phyloP scores from a whole-genome alignment of 108 stramenopile genomes.

The Nitzschia sp. region DNA sequence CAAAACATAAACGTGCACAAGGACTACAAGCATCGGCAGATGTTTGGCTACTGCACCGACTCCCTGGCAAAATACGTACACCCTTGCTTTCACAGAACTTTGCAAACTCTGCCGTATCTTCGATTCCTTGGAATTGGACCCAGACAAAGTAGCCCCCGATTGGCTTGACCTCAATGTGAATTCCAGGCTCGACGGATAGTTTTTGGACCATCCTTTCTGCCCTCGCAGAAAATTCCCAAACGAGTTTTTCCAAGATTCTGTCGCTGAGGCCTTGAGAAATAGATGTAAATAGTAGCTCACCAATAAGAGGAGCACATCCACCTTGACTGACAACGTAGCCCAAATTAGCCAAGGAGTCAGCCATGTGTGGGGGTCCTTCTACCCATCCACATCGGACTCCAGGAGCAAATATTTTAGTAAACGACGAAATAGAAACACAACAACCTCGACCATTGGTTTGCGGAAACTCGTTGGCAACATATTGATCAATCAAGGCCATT shows the following conservation, averaged over 20 bases:
- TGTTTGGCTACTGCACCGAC: slow-evolving; percentile 34
- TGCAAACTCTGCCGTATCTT: slow-evolving; percentile 48
- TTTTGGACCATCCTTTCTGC: slow-evolving; percentile 34
- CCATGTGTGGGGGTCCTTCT: slow-evolving; percentile 51
- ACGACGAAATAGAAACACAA: slow-evolving; percentile 69
- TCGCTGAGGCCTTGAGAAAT: slow-evolving; percentile 45
- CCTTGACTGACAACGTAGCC: slow-evolving; percentile 72
- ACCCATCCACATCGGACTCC: slow-evolving; percentile 73
- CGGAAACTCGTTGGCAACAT: background rate
- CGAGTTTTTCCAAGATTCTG: slow-evolving; percentile 43
- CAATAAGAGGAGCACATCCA: slow-evolving; percentile 61
- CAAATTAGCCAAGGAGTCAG: slow-evolving; percentile 38
- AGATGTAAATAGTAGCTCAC: slow-evolving; percentile 47
- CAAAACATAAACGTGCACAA: slow-evolving; percentile 65
- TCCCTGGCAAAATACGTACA: slow-evolving; percentile 55
- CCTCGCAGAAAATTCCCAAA: slow-evolving; percentile 43
- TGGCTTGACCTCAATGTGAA: slow-evolving; percentile 29
- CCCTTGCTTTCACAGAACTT: slow-evolving; percentile 32
- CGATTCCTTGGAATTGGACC: slow-evolving; percentile 49
- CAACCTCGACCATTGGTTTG: slow-evolving; percentile 33
- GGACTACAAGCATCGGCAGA: background rate
- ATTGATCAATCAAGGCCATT: slow-evolving; percentile 46
- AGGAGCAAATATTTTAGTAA: slow-evolving; percentile 73
- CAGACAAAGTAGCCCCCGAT: slow-evolving; percentile 71
- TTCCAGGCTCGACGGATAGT: slow-evolving; percentile 34